Evolutionary conservation across 305 asterid species (phyloP).

Genomic region (Fraxinus angustifolia): DNA sequence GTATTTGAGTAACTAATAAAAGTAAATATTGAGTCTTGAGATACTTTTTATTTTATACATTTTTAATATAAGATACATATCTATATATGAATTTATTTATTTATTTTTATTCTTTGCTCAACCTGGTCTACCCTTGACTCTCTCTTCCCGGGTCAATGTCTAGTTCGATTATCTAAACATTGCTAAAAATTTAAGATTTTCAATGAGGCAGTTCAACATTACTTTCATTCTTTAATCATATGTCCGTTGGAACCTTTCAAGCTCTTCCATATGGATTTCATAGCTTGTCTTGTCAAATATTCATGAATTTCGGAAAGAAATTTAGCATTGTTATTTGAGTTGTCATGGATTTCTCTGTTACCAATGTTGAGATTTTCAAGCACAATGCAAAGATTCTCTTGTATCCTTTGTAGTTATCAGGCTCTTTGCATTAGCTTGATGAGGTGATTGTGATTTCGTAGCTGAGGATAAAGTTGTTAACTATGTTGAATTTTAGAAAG

Average conservation of each 20-base stretch:
- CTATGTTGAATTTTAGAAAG: not conserved
- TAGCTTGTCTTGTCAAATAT: conserved; percentile 6
- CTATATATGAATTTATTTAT: not conserved
- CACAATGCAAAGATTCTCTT: conserved; percentile 5
- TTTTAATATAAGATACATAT: not conserved
- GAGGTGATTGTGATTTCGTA: not conserved
- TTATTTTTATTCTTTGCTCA: not conserved
- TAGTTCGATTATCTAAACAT: not conserved
- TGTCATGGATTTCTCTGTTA: not conserved
- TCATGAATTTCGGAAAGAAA: not conserved
- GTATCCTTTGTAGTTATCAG: not conserved
- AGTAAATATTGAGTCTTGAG: not conserved
- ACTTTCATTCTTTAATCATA: conserved; percentile 8
- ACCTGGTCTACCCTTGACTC: not conserved
- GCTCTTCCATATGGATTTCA: conserved; percentile 13
- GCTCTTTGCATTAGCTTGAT: conserved; percentile 5
- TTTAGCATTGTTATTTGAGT: conserved; percentile 1
- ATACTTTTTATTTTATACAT: not conserved
- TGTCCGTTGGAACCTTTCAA: conserved; percentile 10
- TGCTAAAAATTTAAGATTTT: not conserved
- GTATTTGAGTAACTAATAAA: not conserved
- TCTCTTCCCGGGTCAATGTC: not conserved
- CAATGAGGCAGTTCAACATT: not conserved
- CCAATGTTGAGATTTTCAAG: conserved; percentile 9
- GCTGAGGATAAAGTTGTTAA: not conserved